phyloP scores from a whole-genome alignment of 768 basidiomycete genomes.

The Trametopsis cervina region DNA sequence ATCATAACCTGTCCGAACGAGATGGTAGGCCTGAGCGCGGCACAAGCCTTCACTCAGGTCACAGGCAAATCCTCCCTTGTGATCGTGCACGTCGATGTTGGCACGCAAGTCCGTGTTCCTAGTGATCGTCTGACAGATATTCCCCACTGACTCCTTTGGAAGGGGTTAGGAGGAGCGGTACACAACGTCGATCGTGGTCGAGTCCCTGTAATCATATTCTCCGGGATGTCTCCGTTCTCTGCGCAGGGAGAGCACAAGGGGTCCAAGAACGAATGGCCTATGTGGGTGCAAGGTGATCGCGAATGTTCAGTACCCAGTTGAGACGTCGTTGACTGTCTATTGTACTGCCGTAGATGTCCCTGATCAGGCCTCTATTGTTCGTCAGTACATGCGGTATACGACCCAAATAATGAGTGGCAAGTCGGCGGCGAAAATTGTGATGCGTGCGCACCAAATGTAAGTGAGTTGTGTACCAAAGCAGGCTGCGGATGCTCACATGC shows the following conservation, averaged over 20 bases:
- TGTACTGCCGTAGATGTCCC: slow-evolving; percentile 41
- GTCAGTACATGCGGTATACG: slow-evolving; percentile 69
- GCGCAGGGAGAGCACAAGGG: slow-evolving; percentile 51
- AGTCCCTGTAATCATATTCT: slow-evolving; percentile 62
- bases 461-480: too few relatives aligned
- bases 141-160: not conserved
- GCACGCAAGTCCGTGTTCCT: slow-evolving; percentile 53
- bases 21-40: slow-evolving; percentile 68
- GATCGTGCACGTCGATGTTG: slow-evolving; percentile 69
- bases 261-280: slow-evolving; percentile 65
- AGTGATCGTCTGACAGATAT: not conserved
- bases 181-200: slow-evolving; percentile 63
- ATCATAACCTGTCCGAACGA: slow-evolving; percentile 71
- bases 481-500: too few relatives aligned
- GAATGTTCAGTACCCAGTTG: not conserved
- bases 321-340: not conserved
- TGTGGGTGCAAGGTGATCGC: slow-evolving; percentile 65
- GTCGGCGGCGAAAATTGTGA: slow-evolving; percentile 43
- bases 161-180: slow-evolving; percentile 65
- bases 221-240: slow-evolving; percentile 61
- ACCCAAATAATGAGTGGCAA: slow-evolving; percentile 51
- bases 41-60: slow-evolving; percentile 64
- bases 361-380: slow-evolving; percentile 65
- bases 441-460: slow-evolving; percentile 60
- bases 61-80: slow-evolving; percentile 64